Conservation (phyloP, 1,284 basidiomycete species). For the Ganoderma lingzhi region DNA sequence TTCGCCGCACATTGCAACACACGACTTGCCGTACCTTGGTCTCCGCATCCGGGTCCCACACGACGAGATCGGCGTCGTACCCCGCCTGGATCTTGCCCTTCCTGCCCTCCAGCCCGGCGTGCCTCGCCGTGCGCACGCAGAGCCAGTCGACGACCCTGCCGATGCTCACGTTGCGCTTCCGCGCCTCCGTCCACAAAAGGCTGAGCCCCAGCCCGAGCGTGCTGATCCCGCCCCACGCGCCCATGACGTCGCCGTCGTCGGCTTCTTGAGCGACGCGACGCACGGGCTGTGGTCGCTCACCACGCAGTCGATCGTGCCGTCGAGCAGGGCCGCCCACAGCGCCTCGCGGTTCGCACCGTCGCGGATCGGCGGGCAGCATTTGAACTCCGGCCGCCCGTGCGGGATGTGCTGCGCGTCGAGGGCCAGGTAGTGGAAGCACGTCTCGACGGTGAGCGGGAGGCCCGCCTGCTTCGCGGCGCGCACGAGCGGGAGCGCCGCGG, state of each 20-base stretch:
- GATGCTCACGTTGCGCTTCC: conserved; percentile 65
- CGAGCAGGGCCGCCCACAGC: conserved; percentile 83
- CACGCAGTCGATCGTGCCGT: conserved; percentile 87
- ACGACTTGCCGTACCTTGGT: conserved; percentile 57
- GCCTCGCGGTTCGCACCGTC: conserved; percentile 72
- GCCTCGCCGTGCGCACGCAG: conserved; percentile 74
- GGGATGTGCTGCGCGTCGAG: conserved; percentile 73
- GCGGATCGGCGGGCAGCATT: conserved; percentile 96
- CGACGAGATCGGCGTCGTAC: conserved; percentile 83
- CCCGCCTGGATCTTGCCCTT: conserved; percentile 83
- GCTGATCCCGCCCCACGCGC: conserved; percentile 93
- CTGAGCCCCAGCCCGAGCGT: conserved; percentile 89
- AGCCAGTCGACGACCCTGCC: conserved; percentile 79
- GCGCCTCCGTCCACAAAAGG: conserved; percentile 85
- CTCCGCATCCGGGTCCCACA: conserved; percentile 81
- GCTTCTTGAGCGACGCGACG: conserved; percentile 79
- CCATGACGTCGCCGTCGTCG: conserved; percentile 84
- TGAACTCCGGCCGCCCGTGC: conserved; percentile 80
- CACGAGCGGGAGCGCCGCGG: conserved; percentile 80
- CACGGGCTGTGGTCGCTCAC: conserved; percentile 97
- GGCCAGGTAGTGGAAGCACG: conserved; percentile 93
- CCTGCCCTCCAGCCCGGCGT: conserved; percentile 70
- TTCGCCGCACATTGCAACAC: background rate
- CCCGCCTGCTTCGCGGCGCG: conserved; percentile 70
- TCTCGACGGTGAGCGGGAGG: conserved; percentile 86